Evolutionary conservation across 1,284 basidiomycete genomes (phyloP).

Genomic region (Sphaerobolus stellatus): DNA sequence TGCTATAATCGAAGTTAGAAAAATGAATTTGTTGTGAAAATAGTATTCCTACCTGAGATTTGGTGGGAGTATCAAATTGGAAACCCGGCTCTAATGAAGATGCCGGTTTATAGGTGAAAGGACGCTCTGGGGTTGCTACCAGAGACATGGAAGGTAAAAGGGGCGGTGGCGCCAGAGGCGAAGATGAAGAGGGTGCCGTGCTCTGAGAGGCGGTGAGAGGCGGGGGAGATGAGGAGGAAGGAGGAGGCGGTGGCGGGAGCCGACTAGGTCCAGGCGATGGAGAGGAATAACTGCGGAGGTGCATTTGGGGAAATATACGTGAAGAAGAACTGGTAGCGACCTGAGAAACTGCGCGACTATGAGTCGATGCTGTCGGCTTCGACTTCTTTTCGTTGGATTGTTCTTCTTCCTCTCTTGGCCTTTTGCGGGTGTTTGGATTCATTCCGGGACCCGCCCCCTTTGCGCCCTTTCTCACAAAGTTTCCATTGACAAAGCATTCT

Average conservation of each 20-base stretch:
- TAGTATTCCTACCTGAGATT: too few relatives aligned
- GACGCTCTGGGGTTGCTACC: too few relatives aligned
- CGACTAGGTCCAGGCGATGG: not conserved
- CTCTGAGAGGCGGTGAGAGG: not conserved
- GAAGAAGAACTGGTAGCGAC: not conserved
- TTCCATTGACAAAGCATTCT: slow-evolving; percentile 8
- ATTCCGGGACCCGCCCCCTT: slow-evolving; percentile 10
- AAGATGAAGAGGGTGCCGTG: not conserved
- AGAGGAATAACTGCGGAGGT: not conserved
- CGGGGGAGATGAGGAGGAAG: not conserved
- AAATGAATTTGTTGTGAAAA: too few relatives aligned
- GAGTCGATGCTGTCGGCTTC: not conserved
- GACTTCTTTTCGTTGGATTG: not conserved
- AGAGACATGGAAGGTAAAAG: not conserved
- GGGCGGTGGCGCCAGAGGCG: not conserved
- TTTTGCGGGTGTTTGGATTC: slow-evolving; percentile 2
- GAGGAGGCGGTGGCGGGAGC: not conserved
- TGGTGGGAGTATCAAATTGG: too few relatives aligned
- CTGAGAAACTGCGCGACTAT: slow-evolving; percentile 1
- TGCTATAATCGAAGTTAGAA: not conserved
- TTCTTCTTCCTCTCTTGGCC: slow-evolving; percentile 6
- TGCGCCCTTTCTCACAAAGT: slow-evolving; percentile 10
- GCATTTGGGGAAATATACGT: too few relatives aligned
- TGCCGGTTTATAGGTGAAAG: too few relatives aligned
- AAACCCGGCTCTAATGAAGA: too few relatives aligned